Percentiles rank a stretch among this genome's conserved stretches.
Evolutionary conservation across 23 red algal genomes (phyloP).

Genomic region (Gracilariopsis chorda): DNA sequence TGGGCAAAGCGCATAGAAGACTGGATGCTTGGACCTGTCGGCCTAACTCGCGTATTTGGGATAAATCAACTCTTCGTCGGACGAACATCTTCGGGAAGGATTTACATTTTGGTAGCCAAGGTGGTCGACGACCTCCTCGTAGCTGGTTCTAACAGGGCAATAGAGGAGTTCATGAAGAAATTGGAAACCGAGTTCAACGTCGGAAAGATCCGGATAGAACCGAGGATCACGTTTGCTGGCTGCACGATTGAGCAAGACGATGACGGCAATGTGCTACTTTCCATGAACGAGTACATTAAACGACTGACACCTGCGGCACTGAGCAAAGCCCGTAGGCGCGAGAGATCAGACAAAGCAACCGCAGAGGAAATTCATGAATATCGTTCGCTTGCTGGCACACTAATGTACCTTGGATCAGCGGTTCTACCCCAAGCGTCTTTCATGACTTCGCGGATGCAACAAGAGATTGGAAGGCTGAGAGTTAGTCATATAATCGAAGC

Average conservation of each 20-base stretch:
- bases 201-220: neutral
- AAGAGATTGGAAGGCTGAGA: neutral
- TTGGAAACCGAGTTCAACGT: neutral
- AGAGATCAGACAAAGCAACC: neutral
- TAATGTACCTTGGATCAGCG: neutral
- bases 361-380: neutral
- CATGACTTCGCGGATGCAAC: neutral
- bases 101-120: constrained; percentile 8
- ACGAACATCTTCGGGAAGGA: neutral
- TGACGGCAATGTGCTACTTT: neutral
- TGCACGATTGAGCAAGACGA: neutral
- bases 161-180: neutral
- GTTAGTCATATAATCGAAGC: neutral
- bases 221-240: neutral
- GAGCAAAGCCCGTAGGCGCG: neutral
- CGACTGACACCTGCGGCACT: neutral
- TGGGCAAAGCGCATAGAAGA: constrained; percentile 3
- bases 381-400: constrained; percentile 14
- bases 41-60: neutral
- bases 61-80: constrained; percentile 28
- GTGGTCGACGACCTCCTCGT: constrained; percentile 21
- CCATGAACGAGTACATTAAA: neutral
- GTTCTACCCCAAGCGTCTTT: constrained; percentile 9
- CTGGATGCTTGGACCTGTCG: neutral
- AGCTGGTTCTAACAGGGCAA: neutral